Conservation (phyloP, 2,329 filamentous ascomycete genomes). For the Fusarium vanettenii region DNA sequence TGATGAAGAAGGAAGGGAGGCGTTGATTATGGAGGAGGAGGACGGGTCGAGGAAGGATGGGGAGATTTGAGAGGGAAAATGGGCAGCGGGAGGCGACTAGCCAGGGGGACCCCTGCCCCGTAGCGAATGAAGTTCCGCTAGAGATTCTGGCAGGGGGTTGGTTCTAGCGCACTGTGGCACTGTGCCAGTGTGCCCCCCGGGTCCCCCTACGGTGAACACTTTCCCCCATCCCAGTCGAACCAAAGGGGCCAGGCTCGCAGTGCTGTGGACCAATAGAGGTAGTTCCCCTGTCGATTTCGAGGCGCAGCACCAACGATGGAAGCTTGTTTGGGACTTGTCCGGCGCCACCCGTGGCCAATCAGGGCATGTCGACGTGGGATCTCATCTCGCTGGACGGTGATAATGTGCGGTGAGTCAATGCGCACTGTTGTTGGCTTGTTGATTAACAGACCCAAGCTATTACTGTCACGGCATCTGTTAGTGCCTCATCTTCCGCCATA, state of each 20-base stretch:
- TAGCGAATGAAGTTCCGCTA: conserved; percentile 28
- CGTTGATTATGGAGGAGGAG: conserved; percentile 19
- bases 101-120: conserved; percentile 21
- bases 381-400: conserved; percentile 45
- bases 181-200: conserved; percentile 3
- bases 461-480: conserved; percentile 10
- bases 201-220: conserved; percentile 12
- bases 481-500: neutral
- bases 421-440: conserved; percentile 27
- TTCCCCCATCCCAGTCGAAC: neutral
- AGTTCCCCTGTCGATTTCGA: conserved; percentile 25
- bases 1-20: conserved; percentile 32
- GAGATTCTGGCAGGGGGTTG: conserved; percentile 32
- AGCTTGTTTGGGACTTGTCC: conserved; percentile 39
- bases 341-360: conserved; percentile 35
- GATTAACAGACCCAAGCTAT: conserved; percentile 13
- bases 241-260: conserved; percentile 19
- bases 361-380: conserved; percentile 17
- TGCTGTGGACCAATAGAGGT: neutral
- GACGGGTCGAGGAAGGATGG: conserved; percentile 23
- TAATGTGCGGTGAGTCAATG: conserved; percentile 34
- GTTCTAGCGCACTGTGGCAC: conserved; percentile 24
- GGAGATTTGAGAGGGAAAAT: conserved; percentile 38
- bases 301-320: conserved; percentile 43
- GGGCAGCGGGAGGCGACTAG: conserved; percentile 20